phyloP scores from a whole-genome alignment of 352 stramenopile genomes.

The Globisporangium okanoganense region DNA sequence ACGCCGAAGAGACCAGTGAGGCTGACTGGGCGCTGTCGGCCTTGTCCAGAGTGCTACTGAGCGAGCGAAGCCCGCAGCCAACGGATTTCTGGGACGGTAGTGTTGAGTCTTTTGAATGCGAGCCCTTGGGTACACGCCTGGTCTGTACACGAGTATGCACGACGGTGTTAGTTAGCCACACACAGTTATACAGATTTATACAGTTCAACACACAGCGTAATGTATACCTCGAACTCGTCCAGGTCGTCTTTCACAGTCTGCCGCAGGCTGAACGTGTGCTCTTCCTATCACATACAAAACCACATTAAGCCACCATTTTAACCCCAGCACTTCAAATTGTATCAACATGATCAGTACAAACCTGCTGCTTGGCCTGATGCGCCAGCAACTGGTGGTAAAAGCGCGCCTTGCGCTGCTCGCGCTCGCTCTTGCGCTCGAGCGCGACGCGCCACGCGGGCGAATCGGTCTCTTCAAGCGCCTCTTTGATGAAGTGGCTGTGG shows the following conservation, averaged over 20 bases:
- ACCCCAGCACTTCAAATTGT: not conserved
- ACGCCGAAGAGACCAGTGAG: conserved; percentile 1
- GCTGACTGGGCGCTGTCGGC: conserved; percentile 6
- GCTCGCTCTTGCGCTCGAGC: conserved; percentile 51
- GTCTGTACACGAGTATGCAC: not conserved
- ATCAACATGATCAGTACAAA: not conserved
- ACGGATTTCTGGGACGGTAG: conserved; percentile 40
- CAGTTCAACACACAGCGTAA: not conserved
- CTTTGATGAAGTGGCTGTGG: conserved; percentile 71
- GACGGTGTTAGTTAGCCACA: not conserved
- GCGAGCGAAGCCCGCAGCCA: conserved; percentile 63
- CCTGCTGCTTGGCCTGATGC: conserved; percentile 37
- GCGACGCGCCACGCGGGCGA: conserved; percentile 61
- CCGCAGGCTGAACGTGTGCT: conserved; percentile 49
- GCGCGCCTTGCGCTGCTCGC: conserved; percentile 44
- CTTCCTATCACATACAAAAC: conserved; percentile 22
- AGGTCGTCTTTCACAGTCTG: conserved; percentile 44
- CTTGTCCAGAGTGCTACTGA: conserved; percentile 42
- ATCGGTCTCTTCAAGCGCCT: conserved; percentile 63
- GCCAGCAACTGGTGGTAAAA: conserved; percentile 59
- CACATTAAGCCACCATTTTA: not conserved
- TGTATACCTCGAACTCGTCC: conserved; percentile 51
- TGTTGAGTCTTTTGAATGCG: not conserved
- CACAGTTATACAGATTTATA: not conserved
- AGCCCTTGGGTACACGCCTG: conserved; percentile 1